These are phyloP conservation scores for Paxillus rubicundulus DNA, from an alignment of 768 basidiomycete genomes.

Conservation along the genomic window DNA sequence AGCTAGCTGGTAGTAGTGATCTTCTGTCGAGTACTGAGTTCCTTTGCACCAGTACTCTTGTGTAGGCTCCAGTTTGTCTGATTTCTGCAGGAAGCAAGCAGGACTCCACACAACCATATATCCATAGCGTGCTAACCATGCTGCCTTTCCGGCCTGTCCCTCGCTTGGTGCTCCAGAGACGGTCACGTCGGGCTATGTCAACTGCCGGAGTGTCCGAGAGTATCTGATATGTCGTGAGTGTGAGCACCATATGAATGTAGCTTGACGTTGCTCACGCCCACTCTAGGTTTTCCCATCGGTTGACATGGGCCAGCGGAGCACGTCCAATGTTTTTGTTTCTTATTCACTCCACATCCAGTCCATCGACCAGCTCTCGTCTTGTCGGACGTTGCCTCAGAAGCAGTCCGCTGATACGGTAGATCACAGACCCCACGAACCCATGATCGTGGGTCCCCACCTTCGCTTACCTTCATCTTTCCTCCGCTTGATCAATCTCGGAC, in stretches of 20 bases:
- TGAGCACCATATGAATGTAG: background rate
- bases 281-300: constrained; percentile 4
- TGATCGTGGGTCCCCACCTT: constrained; percentile 3
- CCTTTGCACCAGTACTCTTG: too few species aligned
- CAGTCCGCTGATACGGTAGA: background rate
- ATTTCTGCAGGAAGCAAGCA: too few species aligned
- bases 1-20: too few species aligned
- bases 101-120: background rate
- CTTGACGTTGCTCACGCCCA: constrained; percentile 1
- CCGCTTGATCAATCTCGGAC: constrained; percentile 3
- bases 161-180: too few species aligned
- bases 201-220: too few species aligned
- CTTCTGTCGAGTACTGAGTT: too few species aligned
- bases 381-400: constrained; percentile 10
- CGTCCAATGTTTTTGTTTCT: background rate
- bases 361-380: background rate
- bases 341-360: background rate
- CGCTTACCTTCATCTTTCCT: background rate
- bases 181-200: background rate
- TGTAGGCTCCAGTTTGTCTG: too few species aligned
- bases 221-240: background rate
- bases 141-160: too few species aligned
- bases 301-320: constrained; percentile 2
- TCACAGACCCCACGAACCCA: constrained; percentile 8
- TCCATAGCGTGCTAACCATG: background rate